Base-by-base conservation (phyloP, 2,329 filamentous ascomycete genomes). In the Myriangium duriaei region DNA sequence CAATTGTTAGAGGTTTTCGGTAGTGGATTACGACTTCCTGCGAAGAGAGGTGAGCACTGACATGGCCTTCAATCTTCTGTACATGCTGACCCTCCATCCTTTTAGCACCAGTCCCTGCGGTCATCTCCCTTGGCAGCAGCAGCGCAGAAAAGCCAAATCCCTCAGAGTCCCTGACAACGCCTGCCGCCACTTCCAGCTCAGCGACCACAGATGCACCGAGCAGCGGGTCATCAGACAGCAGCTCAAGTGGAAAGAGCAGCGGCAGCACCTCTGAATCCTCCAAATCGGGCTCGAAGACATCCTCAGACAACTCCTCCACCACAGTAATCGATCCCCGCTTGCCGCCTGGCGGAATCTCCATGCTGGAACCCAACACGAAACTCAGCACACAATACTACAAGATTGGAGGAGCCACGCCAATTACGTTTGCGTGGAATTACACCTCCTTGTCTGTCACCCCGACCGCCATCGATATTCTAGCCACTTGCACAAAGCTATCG, bases 351-450 rank as follows among this genome's bases (percentile, higher is more conserved):
- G 75, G 74, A 37, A 63, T 79, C 39, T 63, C 65, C 31, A 74
- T 80, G 71, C 60, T 78, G 39, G 76, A 71, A 4, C 76, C 76
- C 2, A 60, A 62, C 34, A 53, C 62, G 6, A 53, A 59, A 5
- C 61, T 63, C 6, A 59, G 66, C 4, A 47, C 50, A 6, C 67
- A 68, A 39, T 79, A 72, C 58, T 79, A 75, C 65, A 79, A 77
- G 55, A 43, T 47, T 29, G 72, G 72, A 12, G 65, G 79, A 31
- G 65, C 62, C 42, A n/a, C n/a, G n/a, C n/a, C n/a, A n/a, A 60
- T 79, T 18, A 79, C 75, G 0, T 77, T 80, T 47, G 68, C 63
- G 13, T 81, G 76, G 76, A 80, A 81, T 57, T 80, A 79, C 57
- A 81, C 76, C 11, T 76, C 71, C 9, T 59, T 80, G 15, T 67